A percentile compares a stretch with the other conserved stretches of the same genome.
These are phyloP conservation scores for Fusarium odoratissimum DNA, from an alignment of 2,329 filamentous ascomycete genomes.

Conservation along the genomic window DNA sequence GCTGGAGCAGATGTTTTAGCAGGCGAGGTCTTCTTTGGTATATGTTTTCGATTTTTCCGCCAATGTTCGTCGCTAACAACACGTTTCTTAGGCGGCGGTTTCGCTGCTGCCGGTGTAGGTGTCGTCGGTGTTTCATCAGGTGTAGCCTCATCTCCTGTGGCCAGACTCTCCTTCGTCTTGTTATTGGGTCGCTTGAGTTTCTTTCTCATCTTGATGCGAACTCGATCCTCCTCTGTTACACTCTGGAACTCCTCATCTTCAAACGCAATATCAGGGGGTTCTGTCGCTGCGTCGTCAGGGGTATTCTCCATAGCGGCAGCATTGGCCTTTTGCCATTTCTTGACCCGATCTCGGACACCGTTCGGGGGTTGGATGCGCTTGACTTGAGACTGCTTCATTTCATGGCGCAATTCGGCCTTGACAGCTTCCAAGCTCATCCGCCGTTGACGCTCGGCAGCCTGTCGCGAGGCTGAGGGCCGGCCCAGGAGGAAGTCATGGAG, in stretches of 20 bases:
- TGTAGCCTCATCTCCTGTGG: slow-evolving; percentile 39
- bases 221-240: slow-evolving; percentile 70
- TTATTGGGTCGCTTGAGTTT: slow-evolving; percentile 54
- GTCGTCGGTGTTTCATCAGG: slow-evolving; percentile 31
- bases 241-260: slow-evolving; percentile 67
- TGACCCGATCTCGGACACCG: slow-evolving; percentile 82
- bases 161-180: slow-evolving; percentile 43
- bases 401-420: slow-evolving; percentile 62
- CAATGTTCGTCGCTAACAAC: slow-evolving; percentile 95
- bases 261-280: slow-evolving; percentile 71
- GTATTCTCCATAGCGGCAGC: slow-evolving; percentile 70
- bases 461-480: slow-evolving; percentile 65
- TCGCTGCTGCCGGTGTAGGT: slow-evolving; percentile 42
- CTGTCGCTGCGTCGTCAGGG: slow-evolving; percentile 64
- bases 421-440: slow-evolving; percentile 70
- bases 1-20: slow-evolving; percentile 44
- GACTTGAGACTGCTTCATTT: slow-evolving; percentile 69
- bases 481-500: slow-evolving; percentile 69
- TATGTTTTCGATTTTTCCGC: slow-evolving; percentile 70
- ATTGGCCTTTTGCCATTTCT: slow-evolving; percentile 85
- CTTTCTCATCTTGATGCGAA: slow-evolving; percentile 66
- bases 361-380: slow-evolving; percentile 70
- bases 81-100: slow-evolving; percentile 83
- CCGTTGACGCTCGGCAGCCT: slow-evolving; percentile 63
- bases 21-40: slow-evolving; percentile 56